These are phyloP conservation scores for Acacia melanoxylon DNA, from an alignment of 306 rosid genomes.

Conservation along the genomic window DNA sequence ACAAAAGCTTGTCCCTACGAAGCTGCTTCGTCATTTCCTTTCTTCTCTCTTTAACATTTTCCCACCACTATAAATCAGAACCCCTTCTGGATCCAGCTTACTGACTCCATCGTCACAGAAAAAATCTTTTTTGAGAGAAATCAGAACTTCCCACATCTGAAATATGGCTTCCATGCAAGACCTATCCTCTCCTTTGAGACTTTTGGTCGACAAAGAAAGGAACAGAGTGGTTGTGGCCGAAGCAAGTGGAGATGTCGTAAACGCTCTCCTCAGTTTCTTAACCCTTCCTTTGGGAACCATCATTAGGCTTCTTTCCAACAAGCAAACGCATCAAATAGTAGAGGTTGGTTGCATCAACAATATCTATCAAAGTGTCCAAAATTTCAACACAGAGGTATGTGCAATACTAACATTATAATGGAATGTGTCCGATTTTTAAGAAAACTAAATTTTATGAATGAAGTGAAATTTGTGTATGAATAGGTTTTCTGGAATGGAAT, in stretches of 20 bases:
- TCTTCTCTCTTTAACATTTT: not conserved
- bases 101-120: not conserved
- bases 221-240: not conserved
- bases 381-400: not conserved
- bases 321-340: not conserved
- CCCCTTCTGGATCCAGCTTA: not conserved
- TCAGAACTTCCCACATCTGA: not conserved
- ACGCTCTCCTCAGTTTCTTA: not conserved
- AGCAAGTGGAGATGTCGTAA: too few species aligned
- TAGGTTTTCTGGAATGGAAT: not conserved
- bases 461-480: not conserved
- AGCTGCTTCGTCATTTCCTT: not conserved
- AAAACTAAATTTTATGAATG: not conserved
- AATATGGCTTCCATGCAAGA: not conserved
- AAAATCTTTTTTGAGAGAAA: not conserved
- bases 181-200: not conserved
- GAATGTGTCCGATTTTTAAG: not conserved
- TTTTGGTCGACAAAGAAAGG: not conserved
- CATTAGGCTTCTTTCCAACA: not conserved
- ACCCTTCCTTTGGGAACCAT: conserved; percentile 7
- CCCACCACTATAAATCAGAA: not conserved
- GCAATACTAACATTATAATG: not conserved
- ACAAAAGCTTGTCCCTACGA: not conserved
- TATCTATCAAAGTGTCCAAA: not conserved
- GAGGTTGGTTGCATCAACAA: conserved; percentile 10